Percentiles rank a stretch among this genome's conserved stretches.
Conservation (phyloP, 1,139 yeast genomes). For the Debaryomyces udenii region DNA sequence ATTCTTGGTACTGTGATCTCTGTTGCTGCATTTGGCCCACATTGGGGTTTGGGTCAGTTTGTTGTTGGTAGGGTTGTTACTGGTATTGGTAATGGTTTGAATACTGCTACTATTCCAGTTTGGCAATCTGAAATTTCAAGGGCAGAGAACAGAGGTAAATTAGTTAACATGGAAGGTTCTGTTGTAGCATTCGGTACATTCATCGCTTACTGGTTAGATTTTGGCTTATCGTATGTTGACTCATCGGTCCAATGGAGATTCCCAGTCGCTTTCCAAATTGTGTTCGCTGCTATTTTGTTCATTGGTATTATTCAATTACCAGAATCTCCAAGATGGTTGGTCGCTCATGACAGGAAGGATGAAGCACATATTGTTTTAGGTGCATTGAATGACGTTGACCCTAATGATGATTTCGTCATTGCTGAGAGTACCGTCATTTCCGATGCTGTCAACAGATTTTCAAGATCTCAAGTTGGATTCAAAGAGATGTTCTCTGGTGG, state of each 20-base stretch:
- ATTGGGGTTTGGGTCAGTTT: slow-evolving; percentile 63
- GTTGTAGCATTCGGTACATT: slow-evolving; percentile 72
- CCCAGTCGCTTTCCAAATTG: slow-evolving; percentile 50
- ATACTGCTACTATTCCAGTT: slow-evolving; percentile 79
- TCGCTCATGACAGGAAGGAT: slow-evolving; percentile 52
- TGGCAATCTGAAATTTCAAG: slow-evolving; percentile 81
- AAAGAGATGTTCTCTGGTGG: slow-evolving; percentile 62
- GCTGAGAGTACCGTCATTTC: slow-evolving; percentile 45
- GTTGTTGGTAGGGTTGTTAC: slow-evolving; percentile 74
- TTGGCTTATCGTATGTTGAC: slow-evolving; percentile 63
- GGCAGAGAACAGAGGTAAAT: slow-evolving; percentile 70
- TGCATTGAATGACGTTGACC: slow-evolving; percentile 38
- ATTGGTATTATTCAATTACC: slow-evolving; percentile 49
- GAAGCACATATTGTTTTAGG: slow-evolving; percentile 51
- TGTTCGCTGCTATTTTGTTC: slow-evolving; percentile 42
- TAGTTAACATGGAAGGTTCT: slow-evolving; percentile 72
- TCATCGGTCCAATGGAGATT: slow-evolving; percentile 55
- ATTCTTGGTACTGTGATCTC: slow-evolving; percentile 68
- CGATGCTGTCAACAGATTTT: slow-evolving; percentile 46
- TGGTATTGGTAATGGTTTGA: slow-evolving; percentile 80
- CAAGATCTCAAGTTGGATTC: slow-evolving; percentile 41
- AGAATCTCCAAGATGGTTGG: slow-evolving; percentile 78
- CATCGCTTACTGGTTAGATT: slow-evolving; percentile 78
- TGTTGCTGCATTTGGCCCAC: slow-evolving; percentile 53
- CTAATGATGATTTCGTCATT: slow-evolving; percentile 49